phyloP scores from a whole-genome alignment of 2,329 filamentous ascomycete genomes.

The Colletotrichum lini region DNA sequence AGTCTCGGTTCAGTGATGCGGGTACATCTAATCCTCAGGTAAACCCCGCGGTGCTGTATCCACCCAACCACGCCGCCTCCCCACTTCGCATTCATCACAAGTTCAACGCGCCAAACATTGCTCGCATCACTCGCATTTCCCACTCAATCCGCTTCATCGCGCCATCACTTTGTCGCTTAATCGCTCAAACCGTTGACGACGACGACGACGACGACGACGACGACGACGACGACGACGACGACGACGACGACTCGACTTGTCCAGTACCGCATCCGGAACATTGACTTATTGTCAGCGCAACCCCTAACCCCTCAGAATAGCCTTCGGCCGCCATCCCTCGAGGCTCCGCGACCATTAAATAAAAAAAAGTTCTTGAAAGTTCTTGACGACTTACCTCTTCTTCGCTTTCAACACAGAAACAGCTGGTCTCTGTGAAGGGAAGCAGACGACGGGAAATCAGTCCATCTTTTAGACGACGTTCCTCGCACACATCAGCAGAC shows the following conservation, averaged over 20 bases:
- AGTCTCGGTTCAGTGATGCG: neutral
- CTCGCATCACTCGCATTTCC: neutral
- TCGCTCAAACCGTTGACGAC: neutral
- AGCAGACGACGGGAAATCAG: neutral
- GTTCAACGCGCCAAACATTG: conserved; percentile 7
- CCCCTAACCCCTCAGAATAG: neutral
- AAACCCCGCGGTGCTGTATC: neutral
- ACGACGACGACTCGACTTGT: neutral
- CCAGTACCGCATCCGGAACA: neutral
- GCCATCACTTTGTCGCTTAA: neutral
- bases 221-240: neutral
- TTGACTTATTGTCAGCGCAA: neutral
- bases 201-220: no score
- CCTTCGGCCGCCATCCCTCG: neutral
- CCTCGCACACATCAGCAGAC: conserved; percentile 16
- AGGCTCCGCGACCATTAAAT: neutral
- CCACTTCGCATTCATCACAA: conserved; percentile 10
- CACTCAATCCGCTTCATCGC: neutral
- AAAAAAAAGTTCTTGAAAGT: no score
- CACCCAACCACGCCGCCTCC: conserved; percentile 7
- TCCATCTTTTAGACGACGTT: neutral
- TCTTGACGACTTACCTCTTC: neutral
- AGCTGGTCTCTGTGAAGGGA: neutral
- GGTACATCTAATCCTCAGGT: neutral
- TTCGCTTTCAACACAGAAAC: neutral